These are phyloP conservation scores for Rhytidhysteron rufulum DNA, from an alignment of 2,329 filamentous ascomycete species.

Conservation along the genomic window DNA sequence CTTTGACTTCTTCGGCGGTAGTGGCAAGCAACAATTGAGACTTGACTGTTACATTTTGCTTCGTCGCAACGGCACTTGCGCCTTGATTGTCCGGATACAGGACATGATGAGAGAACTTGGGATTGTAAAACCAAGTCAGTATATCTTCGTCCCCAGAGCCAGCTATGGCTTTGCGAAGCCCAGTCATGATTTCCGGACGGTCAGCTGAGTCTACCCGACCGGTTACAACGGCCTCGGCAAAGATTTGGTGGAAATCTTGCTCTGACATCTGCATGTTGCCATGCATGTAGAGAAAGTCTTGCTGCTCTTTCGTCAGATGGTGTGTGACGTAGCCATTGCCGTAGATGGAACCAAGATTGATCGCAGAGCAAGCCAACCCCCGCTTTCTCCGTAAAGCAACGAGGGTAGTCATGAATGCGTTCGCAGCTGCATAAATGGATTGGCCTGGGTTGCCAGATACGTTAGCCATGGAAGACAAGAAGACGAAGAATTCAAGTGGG, in stretches of 20 bases:
- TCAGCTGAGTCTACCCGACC: not conserved
- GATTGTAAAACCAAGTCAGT: too few species aligned
- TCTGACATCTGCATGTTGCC: constrained; percentile 6
- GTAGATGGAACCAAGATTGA: constrained; percentile 37
- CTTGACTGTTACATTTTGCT: too few species aligned
- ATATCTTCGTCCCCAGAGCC: too few species aligned
- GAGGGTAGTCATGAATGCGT: constrained; percentile 37
- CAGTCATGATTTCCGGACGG: not conserved
- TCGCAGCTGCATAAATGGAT: constrained; percentile 6
- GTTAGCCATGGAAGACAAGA: constrained; percentile 7
- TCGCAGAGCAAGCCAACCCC: constrained; percentile 33
- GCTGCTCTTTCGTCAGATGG: too few species aligned
- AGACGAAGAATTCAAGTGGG: constrained; percentile 9
- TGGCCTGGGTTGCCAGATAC: constrained; percentile 6
- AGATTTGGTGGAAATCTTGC: constrained; percentile 4
- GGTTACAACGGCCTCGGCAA: constrained; percentile 3
- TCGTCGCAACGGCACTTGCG: too few species aligned
- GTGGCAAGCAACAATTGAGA: too few species aligned
- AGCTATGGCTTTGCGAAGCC: too few species aligned
- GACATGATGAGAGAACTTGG: too few species aligned
- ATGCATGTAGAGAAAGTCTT: constrained; percentile 3
- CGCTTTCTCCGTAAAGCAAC: constrained; percentile 31
- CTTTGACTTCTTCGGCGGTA: too few species aligned
- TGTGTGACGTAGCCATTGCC: constrained; percentile 45
- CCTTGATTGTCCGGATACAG: too few species aligned